These are phyloP conservation scores for Arthrobotrys megalospora DNA, from an alignment of 2,329 filamentous ascomycete species.

Conservation along the genomic window DNA sequence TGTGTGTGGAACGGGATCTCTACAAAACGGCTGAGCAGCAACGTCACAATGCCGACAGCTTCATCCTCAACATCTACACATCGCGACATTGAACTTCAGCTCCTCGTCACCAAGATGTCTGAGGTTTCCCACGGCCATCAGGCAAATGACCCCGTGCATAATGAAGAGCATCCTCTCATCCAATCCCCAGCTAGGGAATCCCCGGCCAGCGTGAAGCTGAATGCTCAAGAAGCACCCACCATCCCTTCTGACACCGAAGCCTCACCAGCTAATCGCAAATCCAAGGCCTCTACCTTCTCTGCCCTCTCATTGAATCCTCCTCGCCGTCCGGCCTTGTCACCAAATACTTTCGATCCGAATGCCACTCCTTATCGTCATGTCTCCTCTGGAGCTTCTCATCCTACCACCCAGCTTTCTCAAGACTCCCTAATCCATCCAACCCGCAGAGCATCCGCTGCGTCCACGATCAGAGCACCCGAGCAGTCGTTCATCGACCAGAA, in stretches of 20 bases:
- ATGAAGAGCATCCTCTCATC: not conserved
- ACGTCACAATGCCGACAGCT: not conserved
- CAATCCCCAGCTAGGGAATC: not conserved
- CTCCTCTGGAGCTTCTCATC: slow-evolving; percentile 4
- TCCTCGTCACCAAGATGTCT: slow-evolving; percentile 19
- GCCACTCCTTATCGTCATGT: slow-evolving; percentile 14
- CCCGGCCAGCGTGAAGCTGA: not conserved
- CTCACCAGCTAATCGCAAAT: slow-evolving; percentile 4
- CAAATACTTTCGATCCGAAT: slow-evolving; percentile 15
- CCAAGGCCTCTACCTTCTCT: slow-evolving; percentile 38
- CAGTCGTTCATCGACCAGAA: slow-evolving; percentile 9
- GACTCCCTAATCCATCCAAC: not conserved
- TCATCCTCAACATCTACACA: slow-evolving; percentile 1
- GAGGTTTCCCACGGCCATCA: not conserved
- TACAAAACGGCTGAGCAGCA: slow-evolving; percentile 10
- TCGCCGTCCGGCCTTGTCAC: slow-evolving; percentile 22
- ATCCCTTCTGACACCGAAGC: not conserved
- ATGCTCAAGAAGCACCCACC: not conserved
- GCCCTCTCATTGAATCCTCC: slow-evolving; percentile 18
- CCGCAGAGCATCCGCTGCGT: not conserved
- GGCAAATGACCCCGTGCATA: not conserved
- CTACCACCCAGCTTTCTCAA: slow-evolving; percentile 14
- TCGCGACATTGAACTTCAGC: not conserved
- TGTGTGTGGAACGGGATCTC: not conserved
- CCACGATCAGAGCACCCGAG: not conserved